phyloP scores from a whole-genome alignment of 305 asterid species.

The Solanum chacoense region DNA sequence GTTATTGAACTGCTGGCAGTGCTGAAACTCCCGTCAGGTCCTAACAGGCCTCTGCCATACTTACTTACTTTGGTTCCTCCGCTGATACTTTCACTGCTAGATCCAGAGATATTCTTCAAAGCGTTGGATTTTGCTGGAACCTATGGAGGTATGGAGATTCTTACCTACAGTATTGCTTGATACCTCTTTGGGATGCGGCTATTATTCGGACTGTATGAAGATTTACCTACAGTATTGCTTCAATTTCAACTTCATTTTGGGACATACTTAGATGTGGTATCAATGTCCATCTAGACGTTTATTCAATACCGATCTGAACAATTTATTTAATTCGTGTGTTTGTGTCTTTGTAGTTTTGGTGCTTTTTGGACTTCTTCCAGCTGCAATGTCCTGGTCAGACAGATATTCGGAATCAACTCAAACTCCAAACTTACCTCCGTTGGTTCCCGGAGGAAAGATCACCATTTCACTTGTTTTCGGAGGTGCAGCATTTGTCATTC shows the following conservation, averaged over 20 bases:
- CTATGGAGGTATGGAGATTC: conserved; percentile 55
- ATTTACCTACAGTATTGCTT: too few species aligned
- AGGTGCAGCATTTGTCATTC: conserved; percentile 59
- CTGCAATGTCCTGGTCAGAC: conserved; percentile 90
- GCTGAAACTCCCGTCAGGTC: conserved; percentile 62
- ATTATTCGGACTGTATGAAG: not conserved
- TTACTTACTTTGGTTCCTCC: conserved; percentile 66
- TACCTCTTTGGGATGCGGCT: not conserved
- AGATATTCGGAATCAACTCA: conserved; percentile 35
- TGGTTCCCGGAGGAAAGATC: conserved; percentile 82
- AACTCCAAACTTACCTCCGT: conserved; percentile 24
- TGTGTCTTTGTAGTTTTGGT: conserved; percentile 44
- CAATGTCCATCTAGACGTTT: not conserved
- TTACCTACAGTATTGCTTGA: not conserved
- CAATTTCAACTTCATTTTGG: not conserved
- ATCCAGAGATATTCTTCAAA: conserved; percentile 89
- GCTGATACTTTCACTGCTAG: conserved; percentile 50
- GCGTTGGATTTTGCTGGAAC: conserved; percentile 97
- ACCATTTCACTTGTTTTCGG: conserved; percentile 66
- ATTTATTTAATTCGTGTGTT: not conserved
- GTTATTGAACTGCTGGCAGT: conserved; percentile 33
- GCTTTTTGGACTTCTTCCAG: conserved; percentile 79
- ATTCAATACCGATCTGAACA: not conserved
- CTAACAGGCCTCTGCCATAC: conserved; percentile 55
- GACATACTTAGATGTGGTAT: not conserved